A percentile compares a stretch with the other conserved stretches of the same genome.
These are phyloP conservation scores for Brassica napus DNA, from an alignment of 345 rosid genomes.

Conservation along the genomic window Da-Ae NC_063438.1:3448001-3448500, in stretches of 20 bases:
- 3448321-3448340: neutral
- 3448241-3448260: conserved; percentile 14
- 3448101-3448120: neutral
- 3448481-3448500: neutral
- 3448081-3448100: neutral
- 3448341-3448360: neutral
- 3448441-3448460: neutral
- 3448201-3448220: conserved; percentile 24
- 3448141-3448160: conserved; percentile 28
- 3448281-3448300: neutral
- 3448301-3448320: neutral
- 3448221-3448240: conserved; percentile 25
- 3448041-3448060: neutral
- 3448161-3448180: conserved; percentile 7
- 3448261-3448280: neutral
- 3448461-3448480: neutral
- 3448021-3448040: conserved; percentile 11
- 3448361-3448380: neutral
- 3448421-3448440: neutral
- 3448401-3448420: neutral
- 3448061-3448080: neutral
- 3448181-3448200: conserved; percentile 25
- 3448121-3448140: conserved; percentile 23
- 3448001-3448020: conserved; percentile 4
- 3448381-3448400: neutral